Base-by-base conservation (phyloP, 352 stramenopile species). In the Elongisporangium prolatum region DNA sequence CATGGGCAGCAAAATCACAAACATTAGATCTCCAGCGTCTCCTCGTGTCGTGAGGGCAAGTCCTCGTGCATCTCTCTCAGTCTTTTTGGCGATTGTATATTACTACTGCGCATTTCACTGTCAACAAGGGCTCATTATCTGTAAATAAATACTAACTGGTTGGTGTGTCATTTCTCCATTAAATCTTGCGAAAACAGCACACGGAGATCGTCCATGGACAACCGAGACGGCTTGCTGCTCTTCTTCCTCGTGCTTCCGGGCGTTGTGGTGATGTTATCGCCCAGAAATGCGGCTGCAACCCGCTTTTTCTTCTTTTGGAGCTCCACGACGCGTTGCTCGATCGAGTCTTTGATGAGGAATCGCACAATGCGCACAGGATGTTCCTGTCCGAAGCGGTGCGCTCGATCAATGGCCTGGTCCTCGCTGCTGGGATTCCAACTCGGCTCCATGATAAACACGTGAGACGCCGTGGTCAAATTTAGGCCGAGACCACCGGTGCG, bases 361-460 rank as follows among this genome's bases (percentile, higher is more conserved):
- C 86, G 79, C 59, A 93, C 82, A 21, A 95, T 81, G 3, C 73
- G 80, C 38, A 96, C 88, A 11, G 74, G 61, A 9, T 68, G 72
- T n/a, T 63, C 78, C 52, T 96, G 87, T 17, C 88, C 86, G 40
- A 95, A 93, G 18, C 93, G 85, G 57, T 97, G 89, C 9, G 91
- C 87, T 38, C 92, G 83, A 61, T 95, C 88, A 40, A 97, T 80
- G 0, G 91, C 91, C 54, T 98, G 91, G 21, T 63, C 80, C 68
- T 98, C 92, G n/a, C 97, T 69, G 18, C 88, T 95, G 5, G 88
- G 89, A 63, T 98, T 97, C 77, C 89, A 93, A 38, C 87, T 90
- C 21, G 92, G 92, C 72, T 98, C 91, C 79, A 98, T 94, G 51
- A 98, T 77, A 67, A 98, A 98, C 34, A 98, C 89, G 44, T 97